A percentile compares a stretch with the other conserved stretches of the same genome.
Evolutionary conservation across 169 alveolate genomes (phyloP).

Genomic region (Cryptosporidium ubiquitum): DNA sequence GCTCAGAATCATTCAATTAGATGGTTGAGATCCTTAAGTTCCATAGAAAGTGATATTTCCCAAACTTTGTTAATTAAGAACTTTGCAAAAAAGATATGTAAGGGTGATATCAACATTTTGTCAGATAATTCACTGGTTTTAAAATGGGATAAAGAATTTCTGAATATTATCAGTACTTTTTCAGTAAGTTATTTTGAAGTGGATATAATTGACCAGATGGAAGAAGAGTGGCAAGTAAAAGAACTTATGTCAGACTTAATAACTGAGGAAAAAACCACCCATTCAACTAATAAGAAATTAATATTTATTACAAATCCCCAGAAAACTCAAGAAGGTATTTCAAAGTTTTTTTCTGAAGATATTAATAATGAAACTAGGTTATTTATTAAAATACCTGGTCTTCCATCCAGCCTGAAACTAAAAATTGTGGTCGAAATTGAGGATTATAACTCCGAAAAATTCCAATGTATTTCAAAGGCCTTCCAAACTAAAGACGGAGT

Average conservation of each 20-base stretch:
- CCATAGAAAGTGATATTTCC: neutral
- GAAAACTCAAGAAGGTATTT: neutral
- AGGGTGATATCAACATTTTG: neutral
- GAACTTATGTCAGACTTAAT: neutral
- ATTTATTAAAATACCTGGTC: neutral
- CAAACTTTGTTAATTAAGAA: neutral
- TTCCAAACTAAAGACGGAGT: constrained; percentile 32
- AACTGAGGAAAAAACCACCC: neutral
- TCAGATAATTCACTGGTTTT: constrained; percentile 34
- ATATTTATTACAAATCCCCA: neutral
- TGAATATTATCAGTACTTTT: neutral
- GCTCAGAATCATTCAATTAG: constrained; percentile 37
- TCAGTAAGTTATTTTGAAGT: neutral
- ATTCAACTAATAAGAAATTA: neutral
- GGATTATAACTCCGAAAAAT: constrained; percentile 15
- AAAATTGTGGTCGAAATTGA: constrained; percentile 9
- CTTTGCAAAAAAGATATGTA: constrained; percentile 6
- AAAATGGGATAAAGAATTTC: constrained; percentile 9
- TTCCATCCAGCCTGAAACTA: constrained; percentile 19
- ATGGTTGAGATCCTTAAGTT: constrained; percentile 17
- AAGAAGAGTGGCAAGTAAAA: constrained; percentile 14
- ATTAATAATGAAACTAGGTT: neutral
- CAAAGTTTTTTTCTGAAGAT: constrained; percentile 9
- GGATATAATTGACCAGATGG: neutral
- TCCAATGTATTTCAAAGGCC: constrained; percentile 32